These are phyloP conservation scores for Asterella californica DNA, from an alignment of 225 moss, liverwort and hornwort species.

Conservation along the genomic window DNA sequence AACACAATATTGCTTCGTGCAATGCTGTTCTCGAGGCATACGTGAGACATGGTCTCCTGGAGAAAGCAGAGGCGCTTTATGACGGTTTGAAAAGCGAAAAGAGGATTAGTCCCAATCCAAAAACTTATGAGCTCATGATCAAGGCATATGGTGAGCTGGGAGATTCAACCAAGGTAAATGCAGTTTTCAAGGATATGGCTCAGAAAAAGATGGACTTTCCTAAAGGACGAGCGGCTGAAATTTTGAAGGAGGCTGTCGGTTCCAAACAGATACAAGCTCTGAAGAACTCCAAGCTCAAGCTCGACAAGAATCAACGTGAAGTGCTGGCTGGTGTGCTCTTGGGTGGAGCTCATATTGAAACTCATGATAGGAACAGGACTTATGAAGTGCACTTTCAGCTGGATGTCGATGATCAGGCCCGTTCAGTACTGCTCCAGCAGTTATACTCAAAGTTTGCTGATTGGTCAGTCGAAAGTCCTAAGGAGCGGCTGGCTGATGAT, in stretches of 20 bases:
- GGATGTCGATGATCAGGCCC: conserved; percentile 48
- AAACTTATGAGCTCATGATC: conserved; percentile 71
- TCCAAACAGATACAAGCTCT: conserved; percentile 43
- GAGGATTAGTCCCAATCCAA: conserved; percentile 48
- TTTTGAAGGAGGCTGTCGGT: conserved; percentile 49
- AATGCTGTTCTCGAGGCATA: conserved; percentile 70
- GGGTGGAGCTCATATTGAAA: conserved; percentile 70
- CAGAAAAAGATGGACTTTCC: conserved; percentile 56
- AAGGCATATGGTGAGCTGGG: conserved; percentile 54
- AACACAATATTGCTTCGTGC: conserved; percentile 64
- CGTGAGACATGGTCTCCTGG: conserved; percentile 50
- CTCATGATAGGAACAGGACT: conserved; percentile 62
- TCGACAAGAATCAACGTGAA: conserved; percentile 64
- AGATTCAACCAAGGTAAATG: conserved; percentile 49
- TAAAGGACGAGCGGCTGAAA: conserved; percentile 38
- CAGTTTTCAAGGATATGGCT: conserved; percentile 45
- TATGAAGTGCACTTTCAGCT: conserved; percentile 70
- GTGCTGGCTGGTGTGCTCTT: conserved; percentile 81
- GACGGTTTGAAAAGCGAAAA: conserved; percentile 52
- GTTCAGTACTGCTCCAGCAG: conserved; percentile 63
- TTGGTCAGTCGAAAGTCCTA: conserved; percentile 71
- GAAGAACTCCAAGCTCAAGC: conserved; percentile 50
- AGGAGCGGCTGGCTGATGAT: conserved; percentile 33
- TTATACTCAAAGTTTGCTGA: conserved; percentile 63
- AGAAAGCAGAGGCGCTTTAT: conserved; percentile 58